Evolutionary conservation across 768 basidiomycete genomes (phyloP), one percentile per base, ranked within the genome.

Genomic region (Glaciozyma antarctica): DNA sequence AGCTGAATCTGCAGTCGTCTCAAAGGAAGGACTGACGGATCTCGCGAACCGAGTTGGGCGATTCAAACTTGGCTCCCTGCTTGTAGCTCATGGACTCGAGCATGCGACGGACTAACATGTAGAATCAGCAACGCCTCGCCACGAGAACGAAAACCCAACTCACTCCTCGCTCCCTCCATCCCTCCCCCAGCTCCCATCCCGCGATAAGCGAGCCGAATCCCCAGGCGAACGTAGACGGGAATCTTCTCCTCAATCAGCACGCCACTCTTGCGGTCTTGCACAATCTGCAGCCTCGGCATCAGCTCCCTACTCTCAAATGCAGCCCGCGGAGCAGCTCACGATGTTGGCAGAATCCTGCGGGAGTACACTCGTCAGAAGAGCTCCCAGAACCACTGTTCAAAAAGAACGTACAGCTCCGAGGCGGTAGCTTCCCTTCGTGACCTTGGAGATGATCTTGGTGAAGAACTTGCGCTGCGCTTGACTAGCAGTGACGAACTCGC

Each of bases 221-320:
- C 94, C 21, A 99, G 78, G 47, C 93, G 80, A 0, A 97, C 90
- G 74, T 95, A 97, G 17, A 85, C 85, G 73, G 92, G 87, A 91
- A 97, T 99, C 80, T 97, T 98, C 79, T 98, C 94, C 77, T 99
- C 94, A 74, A 92, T 88, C 63, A 98, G 75, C 75, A 90, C 88
- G 0, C 94, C 94, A 0, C 90, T 92, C 76, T 84, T 77, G 19
- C 94, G 82, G 75, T 97, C 92, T 78, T 98, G 94, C 1, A 99
- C 93, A 64, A 97, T 90, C 67, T 68, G 32, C 7, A 32, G 3
- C 4, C 2, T 5, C 16, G 5, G 21, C 10, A n/a, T 7, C 30
- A 6, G 41, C n/a, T 24, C n/a, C 32, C 5, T 8, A 0, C 6
- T 24, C 7, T 16, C 5, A 13, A 10, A 21, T 16, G 28, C 44